Conservation (phyloP, 441 rosid genomes). For the Erodium chrysanthum region DNA sequence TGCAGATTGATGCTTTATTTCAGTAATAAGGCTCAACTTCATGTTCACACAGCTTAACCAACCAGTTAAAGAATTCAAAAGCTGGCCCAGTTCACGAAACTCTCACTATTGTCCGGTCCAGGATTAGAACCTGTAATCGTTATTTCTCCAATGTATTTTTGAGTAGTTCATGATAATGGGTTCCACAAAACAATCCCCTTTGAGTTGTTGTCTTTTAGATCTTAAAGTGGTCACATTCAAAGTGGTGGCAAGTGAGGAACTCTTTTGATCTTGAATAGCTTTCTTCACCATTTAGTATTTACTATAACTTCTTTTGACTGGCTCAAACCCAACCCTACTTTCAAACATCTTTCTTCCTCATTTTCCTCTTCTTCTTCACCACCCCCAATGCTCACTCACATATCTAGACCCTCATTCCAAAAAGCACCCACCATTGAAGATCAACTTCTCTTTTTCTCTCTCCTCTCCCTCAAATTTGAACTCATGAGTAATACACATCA, state of each 20-base stretch:
- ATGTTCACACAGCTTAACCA: slow-evolving; percentile 20
- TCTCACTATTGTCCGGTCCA: background rate
- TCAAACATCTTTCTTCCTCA: slow-evolving; percentile 24
- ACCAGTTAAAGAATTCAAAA: too few relatives aligned
- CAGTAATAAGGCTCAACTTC: slow-evolving; percentile 16
- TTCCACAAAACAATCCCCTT: slow-evolving; percentile 25
- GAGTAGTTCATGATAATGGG: background rate
- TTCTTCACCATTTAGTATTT: slow-evolving; percentile 30
- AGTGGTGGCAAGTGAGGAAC: slow-evolving; percentile 13
- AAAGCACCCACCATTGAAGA: background rate
- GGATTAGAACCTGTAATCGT: too few relatives aligned
- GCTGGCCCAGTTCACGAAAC: too few relatives aligned
- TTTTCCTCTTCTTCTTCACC: slow-evolving; percentile 21
- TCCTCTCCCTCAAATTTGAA: background rate
- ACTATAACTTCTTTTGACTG: slow-evolving; percentile 38
- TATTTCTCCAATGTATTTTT: background rate
- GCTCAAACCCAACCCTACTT: slow-evolving; percentile 20
- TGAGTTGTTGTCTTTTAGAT: slow-evolving; percentile 30
- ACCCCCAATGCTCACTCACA: slow-evolving; percentile 17
- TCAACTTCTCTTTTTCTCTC: background rate
- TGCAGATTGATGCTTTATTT: slow-evolving; percentile 9
- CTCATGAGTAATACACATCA: background rate
- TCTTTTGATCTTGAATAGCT: slow-evolving; percentile 26
- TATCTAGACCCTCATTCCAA: background rate
- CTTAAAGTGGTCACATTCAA: slow-evolving; percentile 23